phyloP scores from a whole-genome alignment of 768 basidiomycete species.

The Daedalea quercina region DNA sequence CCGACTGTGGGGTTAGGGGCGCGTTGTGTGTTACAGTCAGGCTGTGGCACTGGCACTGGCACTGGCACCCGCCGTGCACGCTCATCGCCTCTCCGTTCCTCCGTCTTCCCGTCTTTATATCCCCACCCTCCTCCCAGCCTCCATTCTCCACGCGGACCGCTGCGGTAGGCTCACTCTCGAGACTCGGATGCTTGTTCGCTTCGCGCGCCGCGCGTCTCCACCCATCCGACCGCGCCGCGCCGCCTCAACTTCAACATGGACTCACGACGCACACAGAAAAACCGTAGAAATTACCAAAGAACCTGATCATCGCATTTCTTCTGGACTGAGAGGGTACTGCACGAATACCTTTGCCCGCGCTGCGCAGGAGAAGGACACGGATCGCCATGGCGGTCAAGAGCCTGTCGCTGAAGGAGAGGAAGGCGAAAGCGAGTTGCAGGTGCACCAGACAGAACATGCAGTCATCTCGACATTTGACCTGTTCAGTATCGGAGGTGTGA shows the following conservation, averaged over 20 bases:
- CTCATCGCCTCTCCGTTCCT: constrained; percentile 1
- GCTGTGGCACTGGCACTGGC: neutral
- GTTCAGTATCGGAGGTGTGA: constrained; percentile 78
- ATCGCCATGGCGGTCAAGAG: constrained; percentile 2
- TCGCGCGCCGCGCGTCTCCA: neutral
- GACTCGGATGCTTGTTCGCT: constrained; percentile 1
- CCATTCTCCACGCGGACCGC: neutral
- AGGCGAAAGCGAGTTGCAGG: constrained; percentile 1
- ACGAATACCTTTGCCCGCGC: constrained; percentile 1
- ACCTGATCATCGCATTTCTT: neutral
- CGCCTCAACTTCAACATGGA: neutral
- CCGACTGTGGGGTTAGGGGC: neutral
- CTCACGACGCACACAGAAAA: neutral
- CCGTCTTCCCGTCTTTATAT: neutral
- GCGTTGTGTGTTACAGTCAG: neutral
- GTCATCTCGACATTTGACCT: constrained; percentile 92
- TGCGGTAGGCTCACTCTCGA: neutral
- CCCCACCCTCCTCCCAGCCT: neutral
- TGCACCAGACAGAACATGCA: constrained; percentile 54
- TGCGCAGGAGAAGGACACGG: constrained; percentile 3
- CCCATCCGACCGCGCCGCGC: neutral
- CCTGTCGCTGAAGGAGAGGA: constrained; percentile 13
- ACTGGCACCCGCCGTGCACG: neutral
- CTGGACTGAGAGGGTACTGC: neutral
- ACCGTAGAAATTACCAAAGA: too few relatives aligned